These are phyloP conservation scores for Musa troglodytarum DNA, from an alignment of 176 grass and related monocot genomes.

Conservation along the genomic window DNA sequence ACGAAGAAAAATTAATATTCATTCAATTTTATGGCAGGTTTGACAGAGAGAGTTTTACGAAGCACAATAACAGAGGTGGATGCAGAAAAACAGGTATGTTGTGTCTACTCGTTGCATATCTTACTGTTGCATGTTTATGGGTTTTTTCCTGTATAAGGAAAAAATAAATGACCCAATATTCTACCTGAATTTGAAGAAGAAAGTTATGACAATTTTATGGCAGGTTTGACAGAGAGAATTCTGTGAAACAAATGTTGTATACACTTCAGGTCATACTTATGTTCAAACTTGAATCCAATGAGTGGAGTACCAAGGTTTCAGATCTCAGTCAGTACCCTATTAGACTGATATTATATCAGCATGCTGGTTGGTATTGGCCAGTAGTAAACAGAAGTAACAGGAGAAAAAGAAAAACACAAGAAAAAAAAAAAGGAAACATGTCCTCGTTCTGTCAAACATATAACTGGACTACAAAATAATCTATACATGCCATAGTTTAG, in stretches of 20 bases:
- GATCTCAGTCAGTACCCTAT: too few species aligned
- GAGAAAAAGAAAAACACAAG: too few species aligned
- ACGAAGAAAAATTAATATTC: not conserved
- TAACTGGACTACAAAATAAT: too few species aligned
- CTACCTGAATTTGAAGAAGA: not conserved
- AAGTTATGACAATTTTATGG: conserved; percentile 10
- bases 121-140: not conserved
- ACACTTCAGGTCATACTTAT: not conserved
- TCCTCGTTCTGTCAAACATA: too few species aligned
- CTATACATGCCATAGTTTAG: too few species aligned
- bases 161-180: not conserved
- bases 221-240: conserved; percentile 69
- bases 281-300: not conserved
- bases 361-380: too few species aligned
- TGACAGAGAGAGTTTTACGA: conserved; percentile 55
- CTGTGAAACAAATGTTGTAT: conserved; percentile 25
- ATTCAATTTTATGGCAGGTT: conserved; percentile 40
- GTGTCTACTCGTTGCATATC: not conserved
- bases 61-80: conserved; percentile 55
- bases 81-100: conserved; percentile 63
- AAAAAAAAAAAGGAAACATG: too few species aligned
- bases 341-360: too few species aligned
- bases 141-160: not conserved
- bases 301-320: not conserved
- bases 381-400: too few species aligned